These are phyloP conservation scores for Venturiaceae sp. DNA, from an alignment of 2,329 filamentous ascomycete genomes.

Conservation along the genomic window DNA sequence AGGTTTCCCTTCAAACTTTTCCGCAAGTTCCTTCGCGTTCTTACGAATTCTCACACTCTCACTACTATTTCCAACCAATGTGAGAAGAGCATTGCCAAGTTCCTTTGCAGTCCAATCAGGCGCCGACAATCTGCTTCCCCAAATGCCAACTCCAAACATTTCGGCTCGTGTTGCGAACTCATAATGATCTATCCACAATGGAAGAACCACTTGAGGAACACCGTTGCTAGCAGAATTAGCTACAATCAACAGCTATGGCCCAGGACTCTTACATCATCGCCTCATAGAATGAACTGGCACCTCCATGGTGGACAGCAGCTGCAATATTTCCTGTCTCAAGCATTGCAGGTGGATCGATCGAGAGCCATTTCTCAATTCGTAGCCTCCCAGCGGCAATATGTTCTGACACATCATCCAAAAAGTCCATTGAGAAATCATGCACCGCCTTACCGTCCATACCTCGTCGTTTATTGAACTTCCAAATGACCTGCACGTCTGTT, in stretches of 20 bases:
- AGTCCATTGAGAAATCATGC: background rate
- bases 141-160: constrained; percentile 26
- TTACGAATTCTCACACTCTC: background rate
- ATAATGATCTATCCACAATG: constrained; percentile 37
- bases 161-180: constrained; percentile 35
- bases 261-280: constrained; percentile 17
- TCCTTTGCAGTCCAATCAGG: background rate
- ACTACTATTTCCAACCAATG: background rate
- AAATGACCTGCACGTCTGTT: constrained; percentile 5
- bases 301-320: constrained; percentile 30
- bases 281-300: constrained; percentile 34
- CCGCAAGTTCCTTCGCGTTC: background rate
- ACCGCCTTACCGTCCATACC: background rate
- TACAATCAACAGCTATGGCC: background rate
- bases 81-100: background rate
- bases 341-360: constrained; percentile 22
- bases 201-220: constrained; percentile 36
- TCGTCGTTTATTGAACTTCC: background rate
- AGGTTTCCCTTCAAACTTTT: background rate
- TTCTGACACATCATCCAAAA: background rate
- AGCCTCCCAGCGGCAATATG: background rate
- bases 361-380: constrained; percentile 19
- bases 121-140: background rate
- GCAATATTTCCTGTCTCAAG: constrained; percentile 26
- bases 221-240: constrained; percentile 24